Evolutionary conservation across 2,329 filamentous ascomycete species (phyloP).

Genomic region (Xylariales sp.): DNA sequence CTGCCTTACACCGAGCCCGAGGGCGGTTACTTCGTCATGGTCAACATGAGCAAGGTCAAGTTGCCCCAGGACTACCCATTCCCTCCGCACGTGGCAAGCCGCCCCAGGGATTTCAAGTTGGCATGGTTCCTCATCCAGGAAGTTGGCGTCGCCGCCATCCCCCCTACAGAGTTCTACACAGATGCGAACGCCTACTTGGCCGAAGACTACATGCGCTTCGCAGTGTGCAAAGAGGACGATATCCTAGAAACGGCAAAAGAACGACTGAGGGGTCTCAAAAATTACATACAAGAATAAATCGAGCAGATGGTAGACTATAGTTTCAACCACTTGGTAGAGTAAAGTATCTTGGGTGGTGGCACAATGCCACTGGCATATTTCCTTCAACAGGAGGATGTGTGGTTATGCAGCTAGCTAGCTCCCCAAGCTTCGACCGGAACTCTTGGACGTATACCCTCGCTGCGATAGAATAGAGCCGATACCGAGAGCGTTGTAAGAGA

Average conservation of each 20-base stretch:
- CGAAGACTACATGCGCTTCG: slow-evolving; percentile 91
- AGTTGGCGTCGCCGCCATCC: slow-evolving; percentile 91
- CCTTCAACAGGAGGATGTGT: too few species aligned
- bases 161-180: slow-evolving; percentile 96
- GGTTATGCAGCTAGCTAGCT: too few species aligned
- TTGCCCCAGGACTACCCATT: slow-evolving; percentile 82
- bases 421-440: too few species aligned
- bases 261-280: slow-evolving; percentile 66
- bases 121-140: slow-evolving; percentile 97
- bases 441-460: too few species aligned
- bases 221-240: slow-evolving; percentile 91
- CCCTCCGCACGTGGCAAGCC: slow-evolving; percentile 78
- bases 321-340: too few species aligned
- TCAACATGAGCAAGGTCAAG: slow-evolving; percentile 85
- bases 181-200: slow-evolving; percentile 77
- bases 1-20: slow-evolving; percentile 88
- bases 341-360: too few species aligned
- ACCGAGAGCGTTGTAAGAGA: too few species aligned
- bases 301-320: too few species aligned
- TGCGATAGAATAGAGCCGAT: too few species aligned
- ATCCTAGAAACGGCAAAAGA: slow-evolving; percentile 77
- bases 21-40: slow-evolving; percentile 95
- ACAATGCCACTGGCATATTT: too few species aligned
- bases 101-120: slow-evolving; percentile 90
- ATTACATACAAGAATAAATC: slow-evolving; percentile 50